Evolutionary conservation across 805 yeast genomes (phyloP).

Genomic region (Zygosaccharomyces pseudorouxii): DNA sequence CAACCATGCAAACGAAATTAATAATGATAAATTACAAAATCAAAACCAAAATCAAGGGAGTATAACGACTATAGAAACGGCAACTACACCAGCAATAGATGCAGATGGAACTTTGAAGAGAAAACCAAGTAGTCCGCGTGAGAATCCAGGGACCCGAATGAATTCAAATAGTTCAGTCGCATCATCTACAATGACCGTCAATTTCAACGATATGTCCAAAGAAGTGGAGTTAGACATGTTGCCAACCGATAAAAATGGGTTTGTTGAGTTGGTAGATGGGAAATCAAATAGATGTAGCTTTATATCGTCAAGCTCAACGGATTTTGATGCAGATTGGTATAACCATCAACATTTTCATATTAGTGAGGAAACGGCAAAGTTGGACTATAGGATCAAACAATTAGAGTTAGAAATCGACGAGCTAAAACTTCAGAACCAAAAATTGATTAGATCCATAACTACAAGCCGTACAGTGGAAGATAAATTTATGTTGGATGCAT

Average conservation of each 20-base stretch:
- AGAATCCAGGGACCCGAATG: constrained; percentile 5
- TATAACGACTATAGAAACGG: neutral
- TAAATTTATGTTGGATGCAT: constrained; percentile 21
- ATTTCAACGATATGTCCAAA: constrained; percentile 15
- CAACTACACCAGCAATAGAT: neutral
- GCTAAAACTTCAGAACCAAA: constrained; percentile 33
- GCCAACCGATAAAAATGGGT: constrained; percentile 22
- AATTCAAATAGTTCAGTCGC: constrained; percentile 10
- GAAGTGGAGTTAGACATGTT: constrained; percentile 20
- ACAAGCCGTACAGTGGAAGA: constrained; percentile 28
- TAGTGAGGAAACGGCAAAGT: constrained; percentile 17
- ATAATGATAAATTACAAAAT: neutral
- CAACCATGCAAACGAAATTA: neutral
- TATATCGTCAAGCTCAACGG: constrained; percentile 32
- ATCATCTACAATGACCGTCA: constrained; percentile 13
- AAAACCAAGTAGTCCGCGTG: constrained; percentile 5
- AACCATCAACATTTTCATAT: constrained; percentile 11
- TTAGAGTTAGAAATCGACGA: constrained; percentile 34
- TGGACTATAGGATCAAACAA: constrained; percentile 32
- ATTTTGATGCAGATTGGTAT: constrained; percentile 24
- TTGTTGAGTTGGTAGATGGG: constrained; percentile 15
- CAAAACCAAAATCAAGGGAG: neutral
- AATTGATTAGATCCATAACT: constrained; percentile 29
- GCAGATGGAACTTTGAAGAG: constrained; percentile 10
- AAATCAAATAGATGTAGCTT: constrained; percentile 31